A percentile compares a stretch with the other conserved stretches of the same genome.
Evolutionary conservation across 805 yeast species (phyloP).

Genomic region (Spathaspora boniae): DNA sequence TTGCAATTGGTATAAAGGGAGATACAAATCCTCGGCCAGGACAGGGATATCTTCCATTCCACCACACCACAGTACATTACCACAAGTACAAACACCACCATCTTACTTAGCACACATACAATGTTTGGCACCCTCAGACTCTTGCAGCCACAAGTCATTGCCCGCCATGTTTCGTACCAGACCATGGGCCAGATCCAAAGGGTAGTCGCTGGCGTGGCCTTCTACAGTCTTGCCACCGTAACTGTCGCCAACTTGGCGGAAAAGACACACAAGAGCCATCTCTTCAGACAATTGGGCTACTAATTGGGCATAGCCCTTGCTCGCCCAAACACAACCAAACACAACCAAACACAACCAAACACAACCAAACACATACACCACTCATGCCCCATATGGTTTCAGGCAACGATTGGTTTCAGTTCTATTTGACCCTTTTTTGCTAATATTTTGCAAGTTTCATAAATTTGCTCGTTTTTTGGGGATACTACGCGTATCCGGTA

Average conservation of each 20-base stretch:
- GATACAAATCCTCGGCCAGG: no score
- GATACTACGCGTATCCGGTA: background rate
- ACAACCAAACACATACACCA: background rate
- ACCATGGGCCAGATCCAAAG: no score
- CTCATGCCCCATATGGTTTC: background rate
- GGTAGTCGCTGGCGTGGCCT: constrained; percentile 8
- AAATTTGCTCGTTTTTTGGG: background rate
- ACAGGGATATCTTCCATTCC: no score
- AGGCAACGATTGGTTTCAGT: background rate
- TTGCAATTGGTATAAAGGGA: no score
- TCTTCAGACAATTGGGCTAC: constrained; percentile 29
- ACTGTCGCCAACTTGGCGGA: constrained; percentile 31
- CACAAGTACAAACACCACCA: no score
- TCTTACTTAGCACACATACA: no score
- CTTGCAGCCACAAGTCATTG: no score
- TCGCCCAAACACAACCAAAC: constrained; percentile 2
- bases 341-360: background rate
- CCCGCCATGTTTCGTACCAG: no score
- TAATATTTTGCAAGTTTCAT: background rate
- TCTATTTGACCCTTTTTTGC: background rate
- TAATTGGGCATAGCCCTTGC: constrained; percentile 1
- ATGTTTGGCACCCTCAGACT: no score
- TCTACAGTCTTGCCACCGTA: constrained; percentile 21
- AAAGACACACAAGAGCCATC: constrained; percentile 22
- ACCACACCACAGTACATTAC: no score